Conservation (phyloP, 208 protist genomes). For the Endotrypanum monterogeii region DNA sequence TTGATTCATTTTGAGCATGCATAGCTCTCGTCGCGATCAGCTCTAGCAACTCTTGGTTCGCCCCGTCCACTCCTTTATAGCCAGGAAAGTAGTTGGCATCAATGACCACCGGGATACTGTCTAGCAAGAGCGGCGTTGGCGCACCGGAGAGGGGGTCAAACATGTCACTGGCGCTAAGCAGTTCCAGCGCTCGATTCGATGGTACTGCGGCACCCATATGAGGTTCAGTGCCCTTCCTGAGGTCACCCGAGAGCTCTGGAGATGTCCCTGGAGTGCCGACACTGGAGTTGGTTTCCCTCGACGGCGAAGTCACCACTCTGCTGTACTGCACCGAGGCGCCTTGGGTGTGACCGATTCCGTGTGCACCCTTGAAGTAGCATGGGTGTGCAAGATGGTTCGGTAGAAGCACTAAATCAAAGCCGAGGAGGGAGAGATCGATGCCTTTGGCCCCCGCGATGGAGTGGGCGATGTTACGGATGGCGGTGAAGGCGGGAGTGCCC, state of each 20-base stretch:
- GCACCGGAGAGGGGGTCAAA: constrained; percentile 66
- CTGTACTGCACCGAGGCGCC: constrained; percentile 25
- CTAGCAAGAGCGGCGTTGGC: constrained; percentile 52
- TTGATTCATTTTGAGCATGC: not conserved
- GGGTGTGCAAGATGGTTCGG: constrained; percentile 39
- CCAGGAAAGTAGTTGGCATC: constrained; percentile 91
- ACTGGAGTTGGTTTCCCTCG: not conserved
- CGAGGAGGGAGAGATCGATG: constrained; percentile 69
- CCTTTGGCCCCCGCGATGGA: constrained; percentile 32
- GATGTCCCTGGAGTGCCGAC: not conserved
- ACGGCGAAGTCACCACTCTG: not conserved
- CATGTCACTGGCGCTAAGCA: constrained; percentile 35
- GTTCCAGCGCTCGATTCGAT: constrained; percentile 1
- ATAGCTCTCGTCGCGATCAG: constrained; percentile 28
- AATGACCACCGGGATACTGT: constrained; percentile 63
- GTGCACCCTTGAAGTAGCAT: constrained; percentile 27
- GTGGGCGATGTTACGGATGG: constrained; percentile 45
- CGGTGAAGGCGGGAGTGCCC: constrained; percentile 42
- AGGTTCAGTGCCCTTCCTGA: not conserved
- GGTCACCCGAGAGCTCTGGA: not conserved
- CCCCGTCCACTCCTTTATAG: constrained; percentile 60
- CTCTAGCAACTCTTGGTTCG: constrained; percentile 49
- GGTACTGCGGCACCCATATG: not conserved
- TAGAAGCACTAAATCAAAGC: constrained; percentile 83
- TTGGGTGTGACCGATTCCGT: constrained; percentile 37